These are phyloP conservation scores for Cordyceps farinosa DNA, from an alignment of 2,329 filamentous ascomycete species.

Conservation along the genomic window DNA sequence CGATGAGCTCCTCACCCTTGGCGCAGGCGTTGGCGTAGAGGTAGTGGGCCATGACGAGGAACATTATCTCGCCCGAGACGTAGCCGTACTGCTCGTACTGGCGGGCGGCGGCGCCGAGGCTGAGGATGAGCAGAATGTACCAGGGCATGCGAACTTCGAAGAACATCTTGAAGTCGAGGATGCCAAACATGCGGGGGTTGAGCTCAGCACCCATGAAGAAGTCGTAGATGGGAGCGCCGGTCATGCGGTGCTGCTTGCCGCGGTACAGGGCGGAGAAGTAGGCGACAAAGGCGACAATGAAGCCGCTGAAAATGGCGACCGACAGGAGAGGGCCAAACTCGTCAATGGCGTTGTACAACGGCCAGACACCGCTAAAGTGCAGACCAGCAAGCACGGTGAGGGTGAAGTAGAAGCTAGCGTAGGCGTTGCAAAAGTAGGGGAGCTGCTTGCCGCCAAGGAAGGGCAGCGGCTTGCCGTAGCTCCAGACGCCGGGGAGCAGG, in stretches of 20 bases:
- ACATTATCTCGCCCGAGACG: slow-evolving; percentile 77
- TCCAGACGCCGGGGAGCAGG: slow-evolving; percentile 79
- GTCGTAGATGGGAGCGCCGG: slow-evolving; percentile 77
- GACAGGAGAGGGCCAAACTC: slow-evolving; percentile 92
- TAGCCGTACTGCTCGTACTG: slow-evolving; percentile 85
- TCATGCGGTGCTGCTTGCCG: slow-evolving; percentile 89
- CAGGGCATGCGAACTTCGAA: slow-evolving; percentile 89
- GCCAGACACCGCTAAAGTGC: slow-evolving; percentile 82
- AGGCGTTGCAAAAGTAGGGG: slow-evolving; percentile 89
- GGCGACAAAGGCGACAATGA: slow-evolving; percentile 74
- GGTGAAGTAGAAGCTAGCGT: slow-evolving; percentile 83
- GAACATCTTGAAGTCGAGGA: slow-evolving; percentile 95
- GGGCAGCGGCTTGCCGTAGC: slow-evolving; percentile 81
- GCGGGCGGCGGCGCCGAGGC: slow-evolving; percentile 70
- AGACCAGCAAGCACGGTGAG: slow-evolving; percentile 67
- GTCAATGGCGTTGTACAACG: slow-evolving; percentile 86
- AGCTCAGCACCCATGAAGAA: slow-evolving; percentile 93
- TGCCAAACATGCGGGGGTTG: slow-evolving; percentile 82
- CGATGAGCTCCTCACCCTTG: slow-evolving; percentile 88
- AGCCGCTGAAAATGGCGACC: slow-evolving; percentile 89
- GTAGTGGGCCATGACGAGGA: slow-evolving; percentile 85
- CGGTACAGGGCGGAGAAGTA: slow-evolving; percentile 81
- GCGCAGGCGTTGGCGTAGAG: slow-evolving; percentile 89
- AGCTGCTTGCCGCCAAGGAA: slow-evolving; percentile 82
- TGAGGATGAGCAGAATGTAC: slow-evolving; percentile 82